Evolutionary conservation across 148 eudicot genomes (phyloP).

Genomic region (Amaranthus cruentus): DNA sequence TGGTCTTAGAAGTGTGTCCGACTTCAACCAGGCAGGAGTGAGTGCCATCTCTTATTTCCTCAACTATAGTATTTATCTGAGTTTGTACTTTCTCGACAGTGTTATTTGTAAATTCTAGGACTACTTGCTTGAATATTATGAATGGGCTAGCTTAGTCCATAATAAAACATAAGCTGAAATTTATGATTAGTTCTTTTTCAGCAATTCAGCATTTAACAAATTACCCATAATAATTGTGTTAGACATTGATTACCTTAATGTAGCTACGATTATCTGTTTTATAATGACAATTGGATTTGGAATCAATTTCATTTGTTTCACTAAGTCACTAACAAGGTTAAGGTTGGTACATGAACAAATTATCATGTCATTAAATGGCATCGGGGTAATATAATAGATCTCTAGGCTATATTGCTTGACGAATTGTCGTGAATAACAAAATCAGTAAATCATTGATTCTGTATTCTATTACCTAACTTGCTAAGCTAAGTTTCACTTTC

Average conservation of each 20-base stretch:
- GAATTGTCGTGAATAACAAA: too few relatives aligned
- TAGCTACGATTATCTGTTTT: background rate
- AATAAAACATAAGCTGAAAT: background rate
- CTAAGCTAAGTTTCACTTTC: background rate
- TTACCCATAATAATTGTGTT: background rate
- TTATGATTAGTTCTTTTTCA: background rate
- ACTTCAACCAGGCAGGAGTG: slow-evolving; percentile 82
- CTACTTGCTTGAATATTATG: too few relatives aligned
- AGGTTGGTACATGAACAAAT: too few relatives aligned
- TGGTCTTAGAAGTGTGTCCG: slow-evolving; percentile 72
- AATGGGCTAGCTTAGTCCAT: background rate
- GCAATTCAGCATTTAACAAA: background rate
- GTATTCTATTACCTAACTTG: background rate
- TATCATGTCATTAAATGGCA: too few relatives aligned
- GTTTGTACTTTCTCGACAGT: background rate
- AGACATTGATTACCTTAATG: background rate
- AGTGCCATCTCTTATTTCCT: slow-evolving; percentile 19
- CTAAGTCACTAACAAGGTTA: too few relatives aligned
- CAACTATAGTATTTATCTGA: background rate
- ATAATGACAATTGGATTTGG: too few relatives aligned
- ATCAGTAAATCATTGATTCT: too few relatives aligned
- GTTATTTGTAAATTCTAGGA: background rate
- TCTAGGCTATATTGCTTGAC: too few relatives aligned
- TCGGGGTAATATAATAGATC: too few relatives aligned
- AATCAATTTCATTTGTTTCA: too few relatives aligned